Evolutionary conservation across 345 rosid genomes (phyloP), one percentile per base, ranked within the genome.

Genomic region (Lenwebbia sp.): DNA sequence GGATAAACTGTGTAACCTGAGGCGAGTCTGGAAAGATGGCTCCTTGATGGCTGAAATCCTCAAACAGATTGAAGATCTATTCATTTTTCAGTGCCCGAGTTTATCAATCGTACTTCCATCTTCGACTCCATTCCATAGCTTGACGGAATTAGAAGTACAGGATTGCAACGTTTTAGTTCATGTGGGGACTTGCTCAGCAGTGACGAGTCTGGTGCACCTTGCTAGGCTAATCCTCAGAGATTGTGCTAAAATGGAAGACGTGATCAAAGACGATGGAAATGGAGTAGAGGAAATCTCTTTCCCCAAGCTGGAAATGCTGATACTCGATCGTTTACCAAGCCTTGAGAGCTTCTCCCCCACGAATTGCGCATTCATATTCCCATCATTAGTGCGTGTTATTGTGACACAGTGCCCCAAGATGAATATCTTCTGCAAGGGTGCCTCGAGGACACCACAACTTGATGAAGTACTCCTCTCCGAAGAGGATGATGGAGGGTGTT

Each of bases 111-210:
- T 60, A 1, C 0, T 60, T 60, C 37, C 40, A 60, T 28, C 74
- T 1, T 0, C 0, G 1, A 13, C 0, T 6, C 14, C 74, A 14
- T 60, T 28, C 5, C 21, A n/a, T 0, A 28, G 74, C 5, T 28
- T 60, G 2, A 28, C 0, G 5, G 0, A 0, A 0, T 13, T 60
- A 12, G 0, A 0, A 0, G 19, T 60, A 6, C 0, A 0, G 4
- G 1, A 28, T 6, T 60, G 74, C 2, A 0, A 0, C 6, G 21
- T 37, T 57, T 57, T 57, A 11, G 30, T 11, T 57, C 62, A 57
- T 56, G 0, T 25, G 28, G 62, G 62, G 28, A 25, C 62, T 26
- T 26, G 62, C 62, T 57, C 62, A 5, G 7, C 30, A 11, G 0
- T 12, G 62, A 26, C 15, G 1, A 57, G 62, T 57, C 1, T 26